Conservation (phyloP, 1,139 yeast genomes). For the Pneumocystis wakefieldiae region DNA sequence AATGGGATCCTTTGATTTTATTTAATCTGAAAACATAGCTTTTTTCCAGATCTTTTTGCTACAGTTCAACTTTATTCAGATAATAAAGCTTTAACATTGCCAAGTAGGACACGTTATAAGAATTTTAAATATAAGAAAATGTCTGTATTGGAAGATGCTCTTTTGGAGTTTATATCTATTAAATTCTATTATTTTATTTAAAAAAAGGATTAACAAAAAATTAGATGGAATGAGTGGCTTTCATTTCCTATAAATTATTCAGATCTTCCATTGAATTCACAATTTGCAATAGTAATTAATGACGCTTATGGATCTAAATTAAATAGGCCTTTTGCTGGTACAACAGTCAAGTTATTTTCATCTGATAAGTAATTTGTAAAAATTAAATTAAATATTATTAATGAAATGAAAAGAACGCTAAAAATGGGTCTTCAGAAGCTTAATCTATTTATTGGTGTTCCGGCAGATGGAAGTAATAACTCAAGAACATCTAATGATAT, state of each 20-base stretch:
- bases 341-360: conserved; percentile 49
- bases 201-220: neutral
- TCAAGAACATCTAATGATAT: conserved; percentile 21
- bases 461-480: conserved; percentile 24
- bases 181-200: neutral
- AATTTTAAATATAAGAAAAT: conserved; percentile 34
- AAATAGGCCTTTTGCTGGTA: conserved; percentile 40
- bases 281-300: conserved; percentile 47
- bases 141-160: conserved; percentile 2
- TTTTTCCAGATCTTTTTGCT: conserved; percentile 47
- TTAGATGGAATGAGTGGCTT: conserved; percentile 47
- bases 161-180: neutral
- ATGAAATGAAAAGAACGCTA: conserved; percentile 26
- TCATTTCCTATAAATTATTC: conserved; percentile 54
- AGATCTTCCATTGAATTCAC: conserved; percentile 50
- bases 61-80: conserved; percentile 48
- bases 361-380: conserved; percentile 19
- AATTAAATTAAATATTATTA: neutral
- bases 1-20: neutral
- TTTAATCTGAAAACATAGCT: conserved; percentile 15
- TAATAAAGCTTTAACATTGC: conserved; percentile 48
- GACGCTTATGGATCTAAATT: conserved; percentile 43
- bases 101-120: conserved; percentile 51
- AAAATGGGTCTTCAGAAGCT: conserved; percentile 45
- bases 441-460: conserved; percentile 26